Evolutionary conservation across 2,329 filamentous ascomycete genomes (phyloP).

Genomic region (Fusarium sp.): DNA sequence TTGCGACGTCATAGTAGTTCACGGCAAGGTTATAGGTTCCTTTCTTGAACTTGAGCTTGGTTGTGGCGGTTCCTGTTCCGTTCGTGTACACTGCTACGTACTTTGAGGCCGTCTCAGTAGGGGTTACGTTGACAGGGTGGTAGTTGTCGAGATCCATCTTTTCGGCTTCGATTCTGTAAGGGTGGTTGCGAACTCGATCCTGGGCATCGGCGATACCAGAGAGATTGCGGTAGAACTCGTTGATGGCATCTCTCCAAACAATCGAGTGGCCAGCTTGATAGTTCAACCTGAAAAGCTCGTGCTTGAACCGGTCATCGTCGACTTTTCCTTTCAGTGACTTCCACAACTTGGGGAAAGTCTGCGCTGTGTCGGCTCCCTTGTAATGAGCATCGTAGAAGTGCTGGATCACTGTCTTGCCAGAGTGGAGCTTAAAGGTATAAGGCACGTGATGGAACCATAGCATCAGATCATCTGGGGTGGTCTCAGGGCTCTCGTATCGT

Average conservation of each 20-base stretch:
- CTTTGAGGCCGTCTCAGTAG: conserved; percentile 69
- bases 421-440: conserved; percentile 72
- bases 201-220: conserved; percentile 69
- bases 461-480: conserved; percentile 75
- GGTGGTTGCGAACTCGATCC: conserved; percentile 69
- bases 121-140: conserved; percentile 63
- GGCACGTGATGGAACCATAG: conserved; percentile 82
- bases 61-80: conserved; percentile 16
- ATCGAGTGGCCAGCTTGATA: conserved; percentile 78
- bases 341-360: conserved; percentile 69
- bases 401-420: conserved; percentile 75
- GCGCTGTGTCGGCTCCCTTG: conserved; percentile 68
- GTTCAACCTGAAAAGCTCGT: conserved; percentile 68
- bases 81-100: conserved; percentile 25
- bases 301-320: conserved; percentile 69
- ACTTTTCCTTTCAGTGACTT: conserved; percentile 65
- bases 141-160: conserved; percentile 72
- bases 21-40: conserved; percentile 71
- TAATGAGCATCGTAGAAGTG: conserved; percentile 76
- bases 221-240: conserved; percentile 68
- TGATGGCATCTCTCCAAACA: conserved; percentile 77
- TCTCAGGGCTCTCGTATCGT: conserved; percentile 69
- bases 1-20: conserved; percentile 73
- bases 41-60: conserved; percentile 45
- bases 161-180: conserved; percentile 77